Conservation (phyloP, 2,329 filamentous ascomycete genomes). For the Hypomyces rosellus region DNA sequence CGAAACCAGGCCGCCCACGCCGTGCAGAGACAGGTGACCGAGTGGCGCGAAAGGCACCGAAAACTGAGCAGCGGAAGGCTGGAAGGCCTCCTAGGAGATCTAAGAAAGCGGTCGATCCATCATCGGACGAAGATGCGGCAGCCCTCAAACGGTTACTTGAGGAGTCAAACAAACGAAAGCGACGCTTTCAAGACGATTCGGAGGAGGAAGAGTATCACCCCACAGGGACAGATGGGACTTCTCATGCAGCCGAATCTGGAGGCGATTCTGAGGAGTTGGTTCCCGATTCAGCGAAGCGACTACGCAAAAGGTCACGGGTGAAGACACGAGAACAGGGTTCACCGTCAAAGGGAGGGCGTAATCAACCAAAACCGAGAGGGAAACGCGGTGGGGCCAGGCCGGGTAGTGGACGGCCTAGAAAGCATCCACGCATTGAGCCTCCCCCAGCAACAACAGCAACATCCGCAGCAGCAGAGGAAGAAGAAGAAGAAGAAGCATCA, state of each 20-base stretch:
- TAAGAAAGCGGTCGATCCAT: slow-evolving; percentile 3
- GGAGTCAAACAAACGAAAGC: slow-evolving; percentile 24
- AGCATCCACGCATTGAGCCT: slow-evolving; percentile 25
- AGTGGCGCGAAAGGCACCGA: slow-evolving; percentile 17
- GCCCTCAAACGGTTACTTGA: slow-evolving; percentile 1
- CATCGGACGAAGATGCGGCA: slow-evolving; percentile 6
- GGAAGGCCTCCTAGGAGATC: neutral
- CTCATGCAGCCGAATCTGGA: slow-evolving; percentile 18
- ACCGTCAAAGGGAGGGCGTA: slow-evolving; percentile 14
- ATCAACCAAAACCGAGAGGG: slow-evolving; percentile 25
- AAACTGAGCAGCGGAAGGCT: neutral
- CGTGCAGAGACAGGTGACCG: slow-evolving; percentile 14
- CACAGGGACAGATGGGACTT: slow-evolving; percentile 18
- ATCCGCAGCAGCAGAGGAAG: neutral
- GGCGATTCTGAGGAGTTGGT: slow-evolving; percentile 19
- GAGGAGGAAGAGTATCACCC: slow-evolving; percentile 26
- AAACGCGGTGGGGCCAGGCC: slow-evolving; percentile 34
- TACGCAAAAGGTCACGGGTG: slow-evolving; percentile 19
- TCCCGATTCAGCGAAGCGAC: slow-evolving; percentile 17
- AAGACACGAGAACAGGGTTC: slow-evolving; percentile 4
- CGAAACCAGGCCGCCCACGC: slow-evolving; percentile 16
- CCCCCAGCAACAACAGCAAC: neutral
- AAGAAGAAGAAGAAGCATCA: slow-evolving; percentile 25
- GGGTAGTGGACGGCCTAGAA: slow-evolving; percentile 34
- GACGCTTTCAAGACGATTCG: slow-evolving; percentile 19